phyloP scores from a whole-genome alignment of 2,329 filamentous ascomycete species.

The Monosporascus cannonballus region DNA sequence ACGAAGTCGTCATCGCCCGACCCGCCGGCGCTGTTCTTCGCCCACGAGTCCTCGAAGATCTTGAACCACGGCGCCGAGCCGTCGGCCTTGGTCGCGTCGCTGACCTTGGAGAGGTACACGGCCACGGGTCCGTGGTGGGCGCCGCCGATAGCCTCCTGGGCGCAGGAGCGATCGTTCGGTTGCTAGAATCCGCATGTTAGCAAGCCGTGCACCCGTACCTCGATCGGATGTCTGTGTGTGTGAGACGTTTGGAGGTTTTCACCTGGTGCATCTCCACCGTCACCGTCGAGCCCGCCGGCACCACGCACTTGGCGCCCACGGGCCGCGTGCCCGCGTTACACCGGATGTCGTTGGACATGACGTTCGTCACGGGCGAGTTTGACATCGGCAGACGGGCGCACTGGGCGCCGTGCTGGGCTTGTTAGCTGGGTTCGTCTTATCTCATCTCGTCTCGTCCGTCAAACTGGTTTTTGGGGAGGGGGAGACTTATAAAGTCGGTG shows the following conservation, averaged over 20 bases:
- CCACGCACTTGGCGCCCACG: conserved; percentile 36
- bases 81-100: conserved; percentile 28
- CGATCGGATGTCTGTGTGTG: no score
- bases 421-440: conserved; percentile 13
- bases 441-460: no score
- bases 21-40: conserved; percentile 22
- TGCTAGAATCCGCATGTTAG: conserved; percentile 4
- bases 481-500: conserved; percentile 27
- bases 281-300: conserved; percentile 40
- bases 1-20: conserved; percentile 35
- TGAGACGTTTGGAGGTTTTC: background rate
- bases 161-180: conserved; percentile 27
- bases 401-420: conserved; percentile 25
- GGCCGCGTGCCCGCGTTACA: conserved; percentile 34
- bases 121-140: conserved; percentile 37
- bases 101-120: conserved; percentile 34
- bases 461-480: background rate
- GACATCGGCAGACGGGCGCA: conserved; percentile 43
- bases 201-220: no score
- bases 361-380: conserved; percentile 46
- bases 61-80: conserved; percentile 36
- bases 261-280: conserved; percentile 54
- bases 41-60: conserved; percentile 37
- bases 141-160: conserved; percentile 37
- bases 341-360: conserved; percentile 32